These are phyloP conservation scores for Leucocoprinus sp. DNA, from an alignment of 768 basidiomycete species.

Conservation along the genomic window DNA sequence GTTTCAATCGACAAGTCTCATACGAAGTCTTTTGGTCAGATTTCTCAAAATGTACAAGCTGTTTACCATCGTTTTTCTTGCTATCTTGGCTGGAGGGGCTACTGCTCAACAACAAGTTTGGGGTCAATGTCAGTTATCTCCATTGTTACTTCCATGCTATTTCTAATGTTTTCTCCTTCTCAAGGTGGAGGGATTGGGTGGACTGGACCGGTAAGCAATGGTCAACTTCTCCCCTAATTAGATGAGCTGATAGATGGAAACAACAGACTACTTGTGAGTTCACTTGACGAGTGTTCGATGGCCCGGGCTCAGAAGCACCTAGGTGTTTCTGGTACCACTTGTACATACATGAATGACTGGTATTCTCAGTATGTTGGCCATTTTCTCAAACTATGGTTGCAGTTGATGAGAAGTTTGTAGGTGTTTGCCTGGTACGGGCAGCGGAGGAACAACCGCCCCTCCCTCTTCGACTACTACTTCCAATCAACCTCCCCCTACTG, in stretches of 20 bases:
- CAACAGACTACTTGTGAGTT: slow-evolving; percentile 18
- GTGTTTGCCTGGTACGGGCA: slow-evolving; percentile 16
- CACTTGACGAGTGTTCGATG: too few relatives aligned
- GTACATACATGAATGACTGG: slow-evolving; percentile 22
- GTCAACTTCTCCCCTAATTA: neutral
- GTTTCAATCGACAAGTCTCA: neutral
- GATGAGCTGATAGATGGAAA: neutral
- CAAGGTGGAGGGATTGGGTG: slow-evolving; percentile 25
- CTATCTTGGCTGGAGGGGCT: slow-evolving; percentile 14
- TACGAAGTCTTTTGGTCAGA: neutral
- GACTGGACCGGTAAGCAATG: slow-evolving; percentile 23
- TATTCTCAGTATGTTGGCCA: slow-evolving; percentile 19
- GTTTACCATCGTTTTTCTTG: slow-evolving; percentile 18
- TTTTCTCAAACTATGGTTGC: neutral
- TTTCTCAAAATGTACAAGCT: slow-evolving; percentile 18
- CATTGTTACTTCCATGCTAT: neutral
- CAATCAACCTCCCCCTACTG: slow-evolving; percentile 7
- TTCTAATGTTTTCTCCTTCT: neutral
- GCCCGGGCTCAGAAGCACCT: neutral
- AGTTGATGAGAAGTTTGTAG: neutral
- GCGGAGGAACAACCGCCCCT: neutral
- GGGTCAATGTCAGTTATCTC: slow-evolving; percentile 26
- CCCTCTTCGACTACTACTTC: neutral
- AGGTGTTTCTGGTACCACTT: slow-evolving; percentile 27
- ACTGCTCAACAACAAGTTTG: slow-evolving; percentile 23